phyloP scores from a whole-genome alignment of 2,329 filamentous ascomycete species.

The Daldinia sp. region DNA sequence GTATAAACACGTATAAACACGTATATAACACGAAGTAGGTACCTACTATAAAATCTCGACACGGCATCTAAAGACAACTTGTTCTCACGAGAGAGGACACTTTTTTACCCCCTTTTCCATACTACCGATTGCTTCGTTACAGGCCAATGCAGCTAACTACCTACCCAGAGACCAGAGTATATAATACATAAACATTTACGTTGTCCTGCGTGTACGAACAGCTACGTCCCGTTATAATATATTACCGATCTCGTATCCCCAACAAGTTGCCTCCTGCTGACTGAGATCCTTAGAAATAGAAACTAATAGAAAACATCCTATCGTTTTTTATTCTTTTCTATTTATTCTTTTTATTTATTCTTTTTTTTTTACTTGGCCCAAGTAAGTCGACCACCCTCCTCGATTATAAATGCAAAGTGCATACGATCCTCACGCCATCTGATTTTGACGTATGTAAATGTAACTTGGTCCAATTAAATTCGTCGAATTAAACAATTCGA shows the following conservation, averaged over 20 bases:
- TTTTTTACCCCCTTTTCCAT: too few species aligned
- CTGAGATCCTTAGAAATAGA: conserved; percentile 24
- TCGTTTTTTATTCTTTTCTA: conserved; percentile 3
- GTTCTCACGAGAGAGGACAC: neutral
- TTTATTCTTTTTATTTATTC: neutral
- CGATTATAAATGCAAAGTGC: neutral
- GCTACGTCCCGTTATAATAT: neutral
- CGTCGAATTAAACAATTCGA: neutral
- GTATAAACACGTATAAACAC: too few species aligned
- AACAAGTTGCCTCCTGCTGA: conserved; percentile 14
- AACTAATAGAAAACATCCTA: conserved; percentile 11
- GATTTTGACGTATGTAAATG: neutral
- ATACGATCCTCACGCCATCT: neutral
- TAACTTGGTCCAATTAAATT: neutral
- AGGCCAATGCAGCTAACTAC: neutral
- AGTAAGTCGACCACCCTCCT: too few species aligned
- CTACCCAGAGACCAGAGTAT: too few species aligned
- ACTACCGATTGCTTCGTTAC: neutral
- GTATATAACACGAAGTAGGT: neutral
- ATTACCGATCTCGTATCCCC: neutral
- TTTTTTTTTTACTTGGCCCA: too few species aligned
- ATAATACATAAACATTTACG: too few species aligned
- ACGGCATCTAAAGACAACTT: neutral
- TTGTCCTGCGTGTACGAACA: neutral
- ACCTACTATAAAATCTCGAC: neutral